These are phyloP conservation scores for Ceratobasidium sp. DNA, from an alignment of 1,284 basidiomycete species.

Conservation along the genomic window DNA sequence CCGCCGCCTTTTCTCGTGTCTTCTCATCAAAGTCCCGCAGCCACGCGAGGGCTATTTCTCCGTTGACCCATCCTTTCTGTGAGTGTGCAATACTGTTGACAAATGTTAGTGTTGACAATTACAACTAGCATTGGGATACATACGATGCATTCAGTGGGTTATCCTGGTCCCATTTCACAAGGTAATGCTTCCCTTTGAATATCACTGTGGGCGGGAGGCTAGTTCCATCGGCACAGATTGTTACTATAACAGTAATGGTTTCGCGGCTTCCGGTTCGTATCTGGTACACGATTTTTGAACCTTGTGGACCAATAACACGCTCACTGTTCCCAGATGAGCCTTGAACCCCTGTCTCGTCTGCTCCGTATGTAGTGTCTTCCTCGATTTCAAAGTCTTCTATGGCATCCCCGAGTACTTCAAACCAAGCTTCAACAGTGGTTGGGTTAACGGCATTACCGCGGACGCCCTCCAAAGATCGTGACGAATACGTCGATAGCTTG, in stretches of 20 bases:
- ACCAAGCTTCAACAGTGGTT: conserved; percentile 53
- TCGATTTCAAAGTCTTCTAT: conserved; percentile 51
- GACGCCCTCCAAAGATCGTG: conserved; percentile 54
- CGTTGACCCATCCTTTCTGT: conserved; percentile 54
- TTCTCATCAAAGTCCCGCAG: conserved; percentile 57
- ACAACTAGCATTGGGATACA: conserved; percentile 53
- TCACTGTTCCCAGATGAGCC: conserved; percentile 51
- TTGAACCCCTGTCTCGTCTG: conserved; percentile 59
- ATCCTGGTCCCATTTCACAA: conserved; percentile 53
- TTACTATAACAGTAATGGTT: conserved; percentile 58
- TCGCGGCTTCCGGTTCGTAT: conserved; percentile 54
- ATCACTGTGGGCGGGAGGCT: conserved; percentile 55
- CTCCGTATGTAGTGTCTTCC: conserved; percentile 56
- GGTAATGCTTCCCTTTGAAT: conserved; percentile 59
- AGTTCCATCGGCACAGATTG: conserved; percentile 58
- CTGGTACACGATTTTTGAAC: conserved; percentile 57
- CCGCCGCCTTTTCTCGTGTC: conserved; percentile 57
- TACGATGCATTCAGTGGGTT: conserved; percentile 45
- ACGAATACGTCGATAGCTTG: conserved; percentile 54
- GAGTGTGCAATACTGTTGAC: conserved; percentile 51
- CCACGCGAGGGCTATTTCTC: conserved; percentile 55
- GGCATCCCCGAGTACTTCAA: conserved; percentile 51
- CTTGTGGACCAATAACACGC: conserved; percentile 53
- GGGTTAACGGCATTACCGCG: conserved; percentile 54
- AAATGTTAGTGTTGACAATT: not conserved